Conservation (phyloP, 192 early-diverging fungal species). For the Backusella macrospora region DNA sequence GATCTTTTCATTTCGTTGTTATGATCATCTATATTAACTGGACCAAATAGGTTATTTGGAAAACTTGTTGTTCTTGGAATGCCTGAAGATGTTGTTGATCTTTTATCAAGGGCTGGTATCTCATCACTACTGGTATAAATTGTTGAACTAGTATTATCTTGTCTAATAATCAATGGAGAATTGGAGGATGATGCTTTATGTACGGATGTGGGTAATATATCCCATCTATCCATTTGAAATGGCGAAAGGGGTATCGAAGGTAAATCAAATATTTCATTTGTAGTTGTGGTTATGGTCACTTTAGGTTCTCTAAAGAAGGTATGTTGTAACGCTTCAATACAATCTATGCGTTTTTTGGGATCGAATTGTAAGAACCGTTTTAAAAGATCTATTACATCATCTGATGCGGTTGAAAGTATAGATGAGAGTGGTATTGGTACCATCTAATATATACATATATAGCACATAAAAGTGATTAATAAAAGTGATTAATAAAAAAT, state of each 20-base stretch:
- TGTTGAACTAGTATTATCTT: neutral
- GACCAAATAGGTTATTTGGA: neutral
- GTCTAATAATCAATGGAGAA: neutral
- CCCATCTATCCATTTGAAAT: conserved; percentile 26
- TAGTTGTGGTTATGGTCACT: conserved; percentile 30
- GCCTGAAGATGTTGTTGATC: neutral
- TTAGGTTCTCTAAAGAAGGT: conserved; percentile 55
- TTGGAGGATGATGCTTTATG: neutral
- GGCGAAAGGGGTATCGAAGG: conserved; percentile 31
- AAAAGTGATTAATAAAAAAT: neutral
- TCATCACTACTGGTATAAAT: neutral
- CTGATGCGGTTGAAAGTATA: conserved; percentile 60
- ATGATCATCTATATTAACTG: neutral
- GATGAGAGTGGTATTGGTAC: conserved; percentile 52
- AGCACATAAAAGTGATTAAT: no score
- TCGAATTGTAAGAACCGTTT: conserved; percentile 78
- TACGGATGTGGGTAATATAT: conserved; percentile 8
- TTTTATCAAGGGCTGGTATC: neutral
- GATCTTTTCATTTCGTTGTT: conserved; percentile 2
- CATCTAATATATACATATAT: conserved; percentile 40
- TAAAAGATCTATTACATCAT: conserved; percentile 62
- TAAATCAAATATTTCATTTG: conserved; percentile 21
- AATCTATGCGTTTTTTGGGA: conserved; percentile 74
- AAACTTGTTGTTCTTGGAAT: conserved; percentile 16
- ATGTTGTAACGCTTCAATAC: conserved; percentile 68